Evolutionary conservation across 75 land plant species (phyloP).

Genomic region (Pinus tabuliformis): DNA sequence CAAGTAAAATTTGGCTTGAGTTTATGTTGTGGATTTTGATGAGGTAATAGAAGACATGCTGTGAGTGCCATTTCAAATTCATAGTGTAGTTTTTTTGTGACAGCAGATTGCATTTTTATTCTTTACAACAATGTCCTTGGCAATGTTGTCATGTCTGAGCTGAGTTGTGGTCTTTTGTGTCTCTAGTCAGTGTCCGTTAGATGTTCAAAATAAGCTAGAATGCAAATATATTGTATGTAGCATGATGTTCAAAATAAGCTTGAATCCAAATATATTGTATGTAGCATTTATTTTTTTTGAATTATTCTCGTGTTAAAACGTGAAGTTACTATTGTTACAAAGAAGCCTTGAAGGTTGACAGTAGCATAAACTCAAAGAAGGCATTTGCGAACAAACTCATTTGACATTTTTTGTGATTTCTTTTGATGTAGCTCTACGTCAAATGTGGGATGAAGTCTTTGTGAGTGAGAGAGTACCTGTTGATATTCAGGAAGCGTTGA

Average conservation of each 20-base stretch:
- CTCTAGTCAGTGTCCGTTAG: no score
- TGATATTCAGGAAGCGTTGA: constrained; percentile 32
- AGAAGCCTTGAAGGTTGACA: not conserved
- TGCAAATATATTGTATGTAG: not conserved
- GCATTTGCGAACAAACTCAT: not conserved
- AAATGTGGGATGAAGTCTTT: constrained; percentile 50
- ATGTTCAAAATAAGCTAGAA: not conserved
- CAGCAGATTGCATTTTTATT: no score
- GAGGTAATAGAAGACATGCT: no score
- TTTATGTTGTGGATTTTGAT: no score
- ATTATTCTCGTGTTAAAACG: not conserved
- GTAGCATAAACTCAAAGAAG: not conserved
- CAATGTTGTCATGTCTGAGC: no score
- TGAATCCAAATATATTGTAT: not conserved
- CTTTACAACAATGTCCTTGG: no score
- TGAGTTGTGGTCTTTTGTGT: no score
- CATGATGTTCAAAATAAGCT: not conserved
- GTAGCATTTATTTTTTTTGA: not conserved
- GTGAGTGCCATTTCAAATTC: no score
- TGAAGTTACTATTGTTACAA: not conserved
- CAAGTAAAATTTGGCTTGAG: no score
- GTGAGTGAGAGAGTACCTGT: constrained; percentile 14
- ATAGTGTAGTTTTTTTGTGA: no score
- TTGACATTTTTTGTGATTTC: not conserved
- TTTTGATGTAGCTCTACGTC: constrained; percentile 26